A percentile compares a stretch with the other conserved stretches of the same genome.
phyloP scores from a whole-genome alignment of 1,284 basidiomycete genomes.

The Puccinia novopanici region DNA sequence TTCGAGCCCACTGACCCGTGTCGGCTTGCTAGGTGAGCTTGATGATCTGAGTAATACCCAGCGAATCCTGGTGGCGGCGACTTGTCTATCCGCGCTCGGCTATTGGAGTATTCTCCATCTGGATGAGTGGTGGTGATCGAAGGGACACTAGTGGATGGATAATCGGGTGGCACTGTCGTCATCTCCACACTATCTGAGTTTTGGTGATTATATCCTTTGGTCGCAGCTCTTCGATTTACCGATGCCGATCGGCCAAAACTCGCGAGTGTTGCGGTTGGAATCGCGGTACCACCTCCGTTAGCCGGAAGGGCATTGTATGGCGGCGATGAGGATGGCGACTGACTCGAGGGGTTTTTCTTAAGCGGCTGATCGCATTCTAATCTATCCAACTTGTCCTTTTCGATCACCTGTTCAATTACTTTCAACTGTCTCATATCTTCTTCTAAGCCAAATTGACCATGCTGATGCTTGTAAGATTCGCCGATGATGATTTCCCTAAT shows the following conservation, averaged over 20 bases:
- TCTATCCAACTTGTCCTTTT: slow-evolving; percentile 46
- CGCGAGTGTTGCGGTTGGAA: slow-evolving; percentile 1
- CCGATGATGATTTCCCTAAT: slow-evolving; percentile 50
- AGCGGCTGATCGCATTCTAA: slow-evolving; percentile 9
- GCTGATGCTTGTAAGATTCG: slow-evolving; percentile 21
- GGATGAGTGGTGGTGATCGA: slow-evolving; percentile 33
- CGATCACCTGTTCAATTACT: slow-evolving; percentile 47
- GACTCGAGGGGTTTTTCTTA: neutral
- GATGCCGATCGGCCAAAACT: slow-evolving; percentile 11
- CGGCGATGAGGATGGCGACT: neutral
- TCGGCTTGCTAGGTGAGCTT: slow-evolving; percentile 2
- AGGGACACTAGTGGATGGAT: slow-evolving; percentile 2
- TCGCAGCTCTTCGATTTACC: slow-evolving; percentile 8
- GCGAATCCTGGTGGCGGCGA: neutral
- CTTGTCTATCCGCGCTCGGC: neutral
- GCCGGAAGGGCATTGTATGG: neutral
- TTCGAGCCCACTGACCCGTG: slow-evolving; percentile 2
- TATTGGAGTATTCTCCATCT: neutral
- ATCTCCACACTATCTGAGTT: slow-evolving; percentile 46
- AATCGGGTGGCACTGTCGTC: slow-evolving; percentile 22
- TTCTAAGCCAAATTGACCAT: slow-evolving; percentile 22
- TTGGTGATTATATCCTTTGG: slow-evolving; percentile 20
- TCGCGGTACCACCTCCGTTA: neutral
- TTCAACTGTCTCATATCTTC: slow-evolving; percentile 47
- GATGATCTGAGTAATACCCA: slow-evolving; percentile 17